Evolutionary conservation across 192 early-diverging fungal species (phyloP), one percentile per base, ranked within the genome.

Genomic region (Ambispora gerdemannii): DNA sequence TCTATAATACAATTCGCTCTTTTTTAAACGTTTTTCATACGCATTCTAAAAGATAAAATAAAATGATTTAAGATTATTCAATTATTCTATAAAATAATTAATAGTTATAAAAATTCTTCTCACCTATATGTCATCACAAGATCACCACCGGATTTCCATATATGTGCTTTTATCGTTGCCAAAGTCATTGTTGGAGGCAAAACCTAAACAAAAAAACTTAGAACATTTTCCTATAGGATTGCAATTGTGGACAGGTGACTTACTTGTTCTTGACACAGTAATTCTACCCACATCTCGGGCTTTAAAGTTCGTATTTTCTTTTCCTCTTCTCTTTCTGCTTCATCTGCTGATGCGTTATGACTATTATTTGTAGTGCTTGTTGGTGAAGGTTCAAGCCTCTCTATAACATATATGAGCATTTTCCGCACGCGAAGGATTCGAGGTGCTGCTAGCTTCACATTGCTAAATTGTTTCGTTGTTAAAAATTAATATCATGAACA

Each of bases 341-440:
- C 24, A 6, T 58, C 55, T 27, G 22, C 55, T 30, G 24, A 58
- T 8, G 7, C 7, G 24, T 58, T 22, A 10, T 58, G 55, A 1
- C 32, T 20, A 17, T n/a, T 43, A 17, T 30, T 22, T 15, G 67
- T 24, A 24, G 47, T 28, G 13, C 33, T 7, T 0, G 67, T 24
- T 24, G 43, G n/a, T 17, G 70, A 10, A 38, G 30, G 71, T 13
- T 82, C 79, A 24, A 94, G 70, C 76, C 92, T 92, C 17, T 98
- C 94, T 1, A 87, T 89, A 7, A 96, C 83, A 75, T 96, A 95
- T 19, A 83, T 77, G 4, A 91, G 64, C 31, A 99, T 80, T 75
- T 98, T 98, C 25, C 91, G 82, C 4, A 94, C 83, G 15, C 96
- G 83, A 38, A 99, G 78, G 85, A 96, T 92, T 30, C 94, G 81